phyloP scores from a whole-genome alignment of 2,329 filamentous ascomycete genomes.

The Stachybotrys elegans region DNA sequence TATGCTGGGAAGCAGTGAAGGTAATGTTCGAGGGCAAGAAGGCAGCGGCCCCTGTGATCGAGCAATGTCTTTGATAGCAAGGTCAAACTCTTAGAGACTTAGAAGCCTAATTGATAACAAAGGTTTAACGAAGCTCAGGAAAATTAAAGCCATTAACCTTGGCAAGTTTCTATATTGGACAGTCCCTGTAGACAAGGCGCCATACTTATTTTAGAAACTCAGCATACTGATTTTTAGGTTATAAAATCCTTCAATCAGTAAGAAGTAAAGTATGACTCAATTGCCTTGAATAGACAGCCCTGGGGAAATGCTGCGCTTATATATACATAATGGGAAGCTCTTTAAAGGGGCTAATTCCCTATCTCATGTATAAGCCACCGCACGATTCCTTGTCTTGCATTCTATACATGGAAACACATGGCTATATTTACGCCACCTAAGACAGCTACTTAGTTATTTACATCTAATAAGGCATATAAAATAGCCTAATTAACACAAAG shows the following conservation, averaged over 20 bases:
- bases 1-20: not conserved
- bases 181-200: not conserved
- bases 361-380: not conserved
- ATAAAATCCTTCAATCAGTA: not conserved
- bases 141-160: not conserved
- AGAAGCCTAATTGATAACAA: not conserved
- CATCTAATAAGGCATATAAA: not conserved
- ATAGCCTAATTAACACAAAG: not conserved
- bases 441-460: not conserved
- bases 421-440: not conserved
- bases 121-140: not conserved
- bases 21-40: not conserved
- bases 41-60: not conserved
- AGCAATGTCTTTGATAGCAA: not conserved
- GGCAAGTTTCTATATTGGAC: not conserved
- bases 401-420: not conserved
- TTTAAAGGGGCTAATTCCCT: slow-evolving; percentile 1
- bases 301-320: slow-evolving; percentile 1
- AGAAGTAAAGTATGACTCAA: not conserved
- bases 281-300: not conserved
- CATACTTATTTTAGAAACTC: not conserved
- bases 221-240: not conserved
- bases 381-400: not conserved
- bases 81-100: not conserved
- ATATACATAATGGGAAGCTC: slow-evolving; percentile 1